Conservation (phyloP, 768 basidiomycete species). For the Leccinum broughii region DNA sequence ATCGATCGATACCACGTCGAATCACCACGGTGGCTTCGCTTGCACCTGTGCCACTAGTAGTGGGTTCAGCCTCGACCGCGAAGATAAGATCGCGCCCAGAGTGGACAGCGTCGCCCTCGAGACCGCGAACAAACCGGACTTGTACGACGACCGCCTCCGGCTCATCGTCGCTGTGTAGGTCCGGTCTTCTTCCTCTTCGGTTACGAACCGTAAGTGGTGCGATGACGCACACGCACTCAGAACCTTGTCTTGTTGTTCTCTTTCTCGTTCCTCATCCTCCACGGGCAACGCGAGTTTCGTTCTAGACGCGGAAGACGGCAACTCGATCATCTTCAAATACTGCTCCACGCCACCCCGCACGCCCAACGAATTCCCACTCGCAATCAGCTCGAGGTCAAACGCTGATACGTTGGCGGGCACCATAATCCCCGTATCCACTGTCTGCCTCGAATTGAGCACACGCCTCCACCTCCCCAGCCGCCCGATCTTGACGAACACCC, state of each 20-base stretch:
- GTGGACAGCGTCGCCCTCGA: conserved; percentile 23
- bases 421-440: conserved; percentile 37
- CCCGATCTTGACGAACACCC: conserved; percentile 34
- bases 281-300: neutral
- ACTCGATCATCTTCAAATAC: conserved; percentile 60
- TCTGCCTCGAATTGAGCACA: conserved; percentile 56
- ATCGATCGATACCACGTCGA: conserved; percentile 77
- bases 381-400: conserved; percentile 67
- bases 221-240: conserved; percentile 3
- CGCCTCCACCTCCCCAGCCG: conserved; percentile 82
- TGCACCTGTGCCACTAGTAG: conserved; percentile 35
- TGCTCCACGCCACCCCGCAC: conserved; percentile 65
- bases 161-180: conserved; percentile 16
- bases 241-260: conserved; percentile 12
- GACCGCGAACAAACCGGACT: conserved; percentile 22
- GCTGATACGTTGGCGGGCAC: conserved; percentile 54
- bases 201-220: conserved; percentile 32
- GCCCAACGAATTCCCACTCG: conserved; percentile 59
- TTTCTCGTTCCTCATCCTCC: neutral
- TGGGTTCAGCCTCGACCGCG: conserved; percentile 31
- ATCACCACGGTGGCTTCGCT: conserved; percentile 51
- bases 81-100: conserved; percentile 35
- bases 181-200: conserved; percentile 31
- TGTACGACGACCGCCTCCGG: conserved; percentile 20
- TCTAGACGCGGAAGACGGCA: conserved; percentile 21